Conservation (phyloP, 2,329 filamentous ascomycete genomes). For the Neophaeococcomyces aloes region DNA sequence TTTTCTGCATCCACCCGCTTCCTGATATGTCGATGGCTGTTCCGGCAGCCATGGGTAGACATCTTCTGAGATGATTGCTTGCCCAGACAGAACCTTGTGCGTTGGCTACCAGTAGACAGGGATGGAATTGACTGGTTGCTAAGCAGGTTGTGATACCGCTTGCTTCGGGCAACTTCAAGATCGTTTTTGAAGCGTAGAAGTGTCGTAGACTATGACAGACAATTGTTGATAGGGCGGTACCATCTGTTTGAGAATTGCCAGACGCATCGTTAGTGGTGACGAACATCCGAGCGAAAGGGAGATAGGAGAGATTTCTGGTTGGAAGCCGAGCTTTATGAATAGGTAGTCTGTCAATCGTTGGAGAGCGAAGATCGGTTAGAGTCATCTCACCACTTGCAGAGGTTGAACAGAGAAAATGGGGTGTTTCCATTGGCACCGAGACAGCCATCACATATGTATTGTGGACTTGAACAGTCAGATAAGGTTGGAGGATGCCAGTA, state of each 20-base stretch:
- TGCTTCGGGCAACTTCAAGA: conserved; percentile 36
- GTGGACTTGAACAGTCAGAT: conserved; percentile 22
- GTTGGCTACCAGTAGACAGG: conserved; percentile 43
- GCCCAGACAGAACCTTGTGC: conserved; percentile 42
- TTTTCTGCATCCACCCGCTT: conserved; percentile 43
- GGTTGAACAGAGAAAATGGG: conserved; percentile 42
- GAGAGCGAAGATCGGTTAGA: conserved; percentile 44
- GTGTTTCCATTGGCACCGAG: conserved; percentile 40
- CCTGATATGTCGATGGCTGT: conserved; percentile 33
- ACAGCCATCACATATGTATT: conserved; percentile 38
- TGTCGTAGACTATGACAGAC: conserved; percentile 17
- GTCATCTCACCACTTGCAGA: conserved; percentile 45
- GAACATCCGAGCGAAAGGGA: conserved; percentile 45
- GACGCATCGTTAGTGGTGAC: conserved; percentile 23
- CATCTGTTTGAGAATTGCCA: conserved; percentile 12
- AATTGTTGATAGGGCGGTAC: conserved; percentile 10
- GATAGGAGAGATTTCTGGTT: conserved; percentile 41
- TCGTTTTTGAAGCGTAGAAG: conserved; percentile 30
- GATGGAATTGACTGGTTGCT: conserved; percentile 37
- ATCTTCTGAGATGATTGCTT: conserved; percentile 42
- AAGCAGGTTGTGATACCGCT: conserved; percentile 26
- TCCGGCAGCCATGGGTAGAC: conserved; percentile 26
- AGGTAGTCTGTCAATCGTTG: conserved; percentile 13
- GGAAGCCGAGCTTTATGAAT: conserved; percentile 32
- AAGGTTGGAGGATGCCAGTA: conserved; percentile 14